Evolutionary conservation across 2,329 filamentous ascomycete species (phyloP).

Genomic region (Diaporthe australafricana): DNA sequence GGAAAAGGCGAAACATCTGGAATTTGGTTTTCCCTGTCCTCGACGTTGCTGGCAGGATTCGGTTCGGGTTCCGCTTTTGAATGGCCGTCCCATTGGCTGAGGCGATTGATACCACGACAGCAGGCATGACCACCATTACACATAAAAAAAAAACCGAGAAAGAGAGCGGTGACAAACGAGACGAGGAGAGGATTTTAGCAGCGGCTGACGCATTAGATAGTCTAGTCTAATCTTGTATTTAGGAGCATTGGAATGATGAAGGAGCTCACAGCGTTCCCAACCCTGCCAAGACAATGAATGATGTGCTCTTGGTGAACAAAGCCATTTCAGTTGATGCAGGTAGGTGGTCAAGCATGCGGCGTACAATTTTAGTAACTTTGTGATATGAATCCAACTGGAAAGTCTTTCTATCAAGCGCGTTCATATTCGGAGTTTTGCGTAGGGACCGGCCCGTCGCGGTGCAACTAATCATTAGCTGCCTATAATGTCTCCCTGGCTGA

Average conservation of each 20-base stretch:
- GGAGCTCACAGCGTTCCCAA: background rate
- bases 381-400: too few species aligned
- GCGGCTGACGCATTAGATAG: constrained; percentile 24
- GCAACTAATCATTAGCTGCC: too few species aligned
- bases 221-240: constrained; percentile 25
- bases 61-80: constrained; percentile 25
- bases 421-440: too few species aligned
- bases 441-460: too few species aligned
- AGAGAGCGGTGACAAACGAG: background rate
- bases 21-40: background rate
- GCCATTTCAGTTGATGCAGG: background rate
- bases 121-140: constrained; percentile 22
- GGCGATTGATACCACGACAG: constrained; percentile 33
- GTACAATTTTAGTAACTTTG: too few species aligned
- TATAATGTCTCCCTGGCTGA: too few species aligned
- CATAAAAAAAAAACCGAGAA: constrained; percentile 5
- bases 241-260: constrained; percentile 18
- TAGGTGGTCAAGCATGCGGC: too few species aligned
- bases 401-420: too few species aligned
- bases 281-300: background rate
- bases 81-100: constrained; percentile 26
- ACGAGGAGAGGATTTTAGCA: constrained; percentile 4
- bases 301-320: background rate
- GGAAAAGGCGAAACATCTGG: constrained; percentile 10
- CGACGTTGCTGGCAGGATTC: constrained; percentile 11